Percentiles rank a stretch among this genome's conserved stretches.
Conservation (phyloP, 2,329 filamentous ascomycete species). For the Colletotrichum chrysophilum region DNA sequence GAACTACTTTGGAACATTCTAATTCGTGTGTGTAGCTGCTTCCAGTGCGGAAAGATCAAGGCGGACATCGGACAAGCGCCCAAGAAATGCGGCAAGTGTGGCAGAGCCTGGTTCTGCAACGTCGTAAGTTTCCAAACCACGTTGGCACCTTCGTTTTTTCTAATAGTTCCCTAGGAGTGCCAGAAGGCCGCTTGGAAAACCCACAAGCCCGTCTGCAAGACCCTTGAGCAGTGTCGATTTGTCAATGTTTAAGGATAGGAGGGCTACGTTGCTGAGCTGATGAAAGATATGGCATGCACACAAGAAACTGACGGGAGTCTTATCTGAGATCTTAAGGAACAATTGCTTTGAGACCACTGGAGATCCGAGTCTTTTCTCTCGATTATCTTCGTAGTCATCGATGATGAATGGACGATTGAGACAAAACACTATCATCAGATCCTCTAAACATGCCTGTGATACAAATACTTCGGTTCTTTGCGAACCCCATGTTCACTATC, state of each 20-base stretch:
- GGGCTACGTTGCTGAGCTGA: background rate
- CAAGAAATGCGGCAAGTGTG: slow-evolving; percentile 17
- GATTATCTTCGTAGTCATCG: background rate
- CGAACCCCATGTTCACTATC: background rate
- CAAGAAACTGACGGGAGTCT: background rate
- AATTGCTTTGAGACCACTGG: background rate
- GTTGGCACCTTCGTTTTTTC: background rate
- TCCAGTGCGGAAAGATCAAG: slow-evolving; percentile 24
- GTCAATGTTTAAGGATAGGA: background rate
- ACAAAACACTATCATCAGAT: background rate
- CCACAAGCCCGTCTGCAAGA: background rate
- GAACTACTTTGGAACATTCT: background rate
- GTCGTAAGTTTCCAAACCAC: background rate
- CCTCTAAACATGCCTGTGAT: rapidly evolving
- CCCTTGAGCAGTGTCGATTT: background rate
- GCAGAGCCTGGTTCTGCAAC: slow-evolving; percentile 23
- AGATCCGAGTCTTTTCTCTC: background rate
- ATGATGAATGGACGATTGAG: background rate
- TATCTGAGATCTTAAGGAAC: background rate
- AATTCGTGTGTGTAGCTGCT: slow-evolving; percentile 22
- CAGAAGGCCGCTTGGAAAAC: background rate
- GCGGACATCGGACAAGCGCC: slow-evolving; percentile 13
- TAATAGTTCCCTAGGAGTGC: background rate
- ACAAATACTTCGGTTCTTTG: background rate
- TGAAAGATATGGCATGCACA: background rate